A percentile compares a stretch with the other conserved stretches of the same genome.
phyloP scores from a whole-genome alignment of 2,329 filamentous ascomycete genomes.

The Colletotrichum incanum region DNA sequence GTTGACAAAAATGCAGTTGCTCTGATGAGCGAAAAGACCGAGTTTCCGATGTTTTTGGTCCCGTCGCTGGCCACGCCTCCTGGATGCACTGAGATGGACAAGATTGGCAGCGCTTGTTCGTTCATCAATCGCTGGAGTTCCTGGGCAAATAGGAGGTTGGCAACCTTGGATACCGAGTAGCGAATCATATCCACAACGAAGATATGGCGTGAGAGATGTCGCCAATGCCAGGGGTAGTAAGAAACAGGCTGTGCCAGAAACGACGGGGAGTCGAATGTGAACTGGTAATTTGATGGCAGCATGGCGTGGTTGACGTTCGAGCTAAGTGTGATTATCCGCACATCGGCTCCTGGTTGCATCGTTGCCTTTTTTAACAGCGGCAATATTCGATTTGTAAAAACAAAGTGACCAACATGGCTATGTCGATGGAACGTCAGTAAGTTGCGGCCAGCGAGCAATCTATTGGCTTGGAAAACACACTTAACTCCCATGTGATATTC shows the following conservation, averaged over 20 bases:
- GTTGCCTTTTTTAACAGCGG: constrained; percentile 48
- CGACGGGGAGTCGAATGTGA: constrained; percentile 44
- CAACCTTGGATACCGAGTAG: constrained; percentile 47
- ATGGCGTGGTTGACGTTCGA: constrained; percentile 44
- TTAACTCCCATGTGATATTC: constrained; percentile 47
- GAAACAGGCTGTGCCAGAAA: constrained; percentile 36
- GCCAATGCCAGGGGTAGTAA: constrained; percentile 42
- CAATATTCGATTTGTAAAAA: constrained; percentile 48
- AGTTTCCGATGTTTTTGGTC: constrained; percentile 15
- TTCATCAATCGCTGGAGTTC: constrained; percentile 46
- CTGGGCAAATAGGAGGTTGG: constrained; percentile 45
- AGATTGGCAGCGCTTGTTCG: constrained; percentile 36
- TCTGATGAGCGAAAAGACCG: constrained; percentile 32
- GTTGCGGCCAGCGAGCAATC: neutral
- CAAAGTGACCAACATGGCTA: constrained; percentile 49
- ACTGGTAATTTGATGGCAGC: constrained; percentile 43
- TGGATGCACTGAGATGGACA: constrained; percentile 44
- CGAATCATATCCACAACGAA: constrained; percentile 46
- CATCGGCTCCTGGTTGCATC: constrained; percentile 42
- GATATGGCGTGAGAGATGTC: constrained; percentile 22
- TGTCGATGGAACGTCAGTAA: constrained; percentile 11
- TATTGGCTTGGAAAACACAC: constrained; percentile 32
- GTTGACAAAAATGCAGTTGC: constrained; percentile 24
- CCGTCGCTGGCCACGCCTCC: constrained; percentile 42
- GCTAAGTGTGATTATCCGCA: constrained; percentile 47